Evolutionary conservation across 306 rosid genomes (phyloP), one percentile per base, ranked within the genome.

Genomic region (Trifolium fragiferum): DNA sequence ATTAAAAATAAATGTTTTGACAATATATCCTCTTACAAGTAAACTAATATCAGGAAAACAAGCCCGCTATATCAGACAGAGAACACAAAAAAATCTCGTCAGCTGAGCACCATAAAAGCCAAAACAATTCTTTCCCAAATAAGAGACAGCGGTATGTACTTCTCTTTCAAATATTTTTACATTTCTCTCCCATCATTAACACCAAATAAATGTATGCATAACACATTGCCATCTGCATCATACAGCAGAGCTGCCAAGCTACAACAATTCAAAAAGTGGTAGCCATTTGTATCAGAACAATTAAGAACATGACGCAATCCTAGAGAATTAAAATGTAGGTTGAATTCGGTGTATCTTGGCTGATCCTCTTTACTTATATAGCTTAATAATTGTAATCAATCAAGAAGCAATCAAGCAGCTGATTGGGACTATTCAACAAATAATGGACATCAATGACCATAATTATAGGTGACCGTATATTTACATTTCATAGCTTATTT

Each of bases 11-110:
- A 7, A 14, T 60, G 3, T 57, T 37, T 46, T 73, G 25, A 66
- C 49, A 79, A 47, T 5, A 55, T 54, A 79, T 33, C 38, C 65
- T 57, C 79, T 79, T 57, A 63, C 68, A 64, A 71, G 30, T 54
- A 54, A 64, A 54, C 23, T 27, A 78, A 43, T 38, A 53, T 54
- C 11, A 8, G 58, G 54, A 65, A 64, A 79, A 63, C 35, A 66
- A 64, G 38, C 43, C 59, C 69, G 8, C 51, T 40, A 19, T 27
- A 30, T 50, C 50, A 12, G 72, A 70, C 7, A 25, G 32, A 44
- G 66, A 41, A 13, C 77, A 57, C 71, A 35, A 12, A 53, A 25
- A 51, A 12, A 49, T 63, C 44, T 30, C 70, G 49, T 19, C 47
- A 46, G 81, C 63, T 46, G 13, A 46, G 65, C 70, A 46, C 43